These are phyloP conservation scores for Phylloporus rhodoxanthus DNA, from an alignment of 768 basidiomycete species.

Conservation along the genomic window DNA sequence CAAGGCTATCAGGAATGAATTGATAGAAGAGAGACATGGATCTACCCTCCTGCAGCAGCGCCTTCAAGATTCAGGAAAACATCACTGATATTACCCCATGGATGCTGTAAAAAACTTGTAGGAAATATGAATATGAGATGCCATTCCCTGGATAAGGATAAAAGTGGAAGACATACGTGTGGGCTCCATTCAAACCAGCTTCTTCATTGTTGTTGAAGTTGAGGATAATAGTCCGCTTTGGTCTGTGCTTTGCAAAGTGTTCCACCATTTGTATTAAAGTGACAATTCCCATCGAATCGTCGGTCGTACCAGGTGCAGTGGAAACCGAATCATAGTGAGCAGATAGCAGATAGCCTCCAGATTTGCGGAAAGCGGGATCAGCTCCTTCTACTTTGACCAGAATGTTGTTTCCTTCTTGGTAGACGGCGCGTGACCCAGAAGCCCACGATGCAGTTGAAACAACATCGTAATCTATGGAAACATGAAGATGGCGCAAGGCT, in stretches of 20 bases:
- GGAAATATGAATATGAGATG: conserved; percentile 2
- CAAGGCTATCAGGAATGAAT: neutral
- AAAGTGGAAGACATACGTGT: conserved; percentile 38
- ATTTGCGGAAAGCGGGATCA: conserved; percentile 28
- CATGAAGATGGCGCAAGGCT: conserved; percentile 37
- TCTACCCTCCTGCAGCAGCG: conserved; percentile 70
- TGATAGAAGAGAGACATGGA: neutral
- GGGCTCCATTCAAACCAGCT: conserved; percentile 67
- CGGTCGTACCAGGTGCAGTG: conserved; percentile 68
- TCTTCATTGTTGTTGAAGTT: conserved; percentile 88
- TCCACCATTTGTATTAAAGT: conserved; percentile 62
- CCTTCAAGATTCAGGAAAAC: conserved; percentile 82
- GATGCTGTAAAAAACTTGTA: conserved; percentile 61
- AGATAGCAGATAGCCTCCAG: conserved; percentile 59
- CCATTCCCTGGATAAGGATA: neutral
- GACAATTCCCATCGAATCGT: conserved; percentile 70
- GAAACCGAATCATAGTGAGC: conserved; percentile 83
- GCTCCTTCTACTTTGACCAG: conserved; percentile 59
- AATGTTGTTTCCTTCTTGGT: conserved; percentile 66
- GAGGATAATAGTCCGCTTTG: conserved; percentile 62
- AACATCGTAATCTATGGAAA: conserved; percentile 48
- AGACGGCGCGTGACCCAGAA: conserved; percentile 28
- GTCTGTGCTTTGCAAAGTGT: conserved; percentile 45
- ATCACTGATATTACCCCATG: conserved; percentile 61
- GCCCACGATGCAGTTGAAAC: conserved; percentile 48